Conservation (phyloP, 2,329 filamentous ascomycete species). For the Chaetomiaceae sp. region DNA sequence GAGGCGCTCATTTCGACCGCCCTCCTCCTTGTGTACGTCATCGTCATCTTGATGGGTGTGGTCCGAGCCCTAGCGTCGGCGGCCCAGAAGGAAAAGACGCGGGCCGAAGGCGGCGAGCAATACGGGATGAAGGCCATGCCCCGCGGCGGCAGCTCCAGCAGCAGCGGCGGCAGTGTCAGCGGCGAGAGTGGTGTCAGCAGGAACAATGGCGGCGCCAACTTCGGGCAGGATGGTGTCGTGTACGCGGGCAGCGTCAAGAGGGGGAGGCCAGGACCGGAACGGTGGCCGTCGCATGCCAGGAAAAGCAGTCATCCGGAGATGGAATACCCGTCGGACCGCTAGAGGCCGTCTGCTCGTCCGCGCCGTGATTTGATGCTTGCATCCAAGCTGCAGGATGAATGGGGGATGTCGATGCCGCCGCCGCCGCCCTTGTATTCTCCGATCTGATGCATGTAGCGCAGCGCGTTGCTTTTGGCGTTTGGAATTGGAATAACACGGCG, state of each 20-base stretch:
- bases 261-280: constrained; percentile 12
- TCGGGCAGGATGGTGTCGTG: constrained; percentile 17
- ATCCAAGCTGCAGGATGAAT: neutral
- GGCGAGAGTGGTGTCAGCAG: no score
- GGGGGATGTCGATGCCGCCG: neutral
- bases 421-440: constrained; percentile 11
- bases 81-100: constrained; percentile 52
- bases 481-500: neutral
- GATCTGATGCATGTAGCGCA: neutral
- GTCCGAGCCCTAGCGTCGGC: constrained; percentile 60
- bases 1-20: constrained; percentile 76
- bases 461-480: neutral
- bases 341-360: constrained; percentile 13
- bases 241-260: constrained; percentile 22
- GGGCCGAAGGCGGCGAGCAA: constrained; percentile 53
- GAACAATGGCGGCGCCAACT: constrained; percentile 1
- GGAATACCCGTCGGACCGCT: constrained; percentile 29
- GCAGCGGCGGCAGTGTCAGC: neutral
- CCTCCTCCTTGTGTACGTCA: constrained; percentile 70
- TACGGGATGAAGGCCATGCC: constrained; percentile 18
- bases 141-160: neutral
- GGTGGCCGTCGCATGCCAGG: constrained; percentile 21
- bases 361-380: neutral
- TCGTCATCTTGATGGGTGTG: constrained; percentile 71
- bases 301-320: constrained; percentile 29